phyloP scores from a whole-genome alignment of 108 stramenopile species.

The Nitzschia sp. region DNA sequence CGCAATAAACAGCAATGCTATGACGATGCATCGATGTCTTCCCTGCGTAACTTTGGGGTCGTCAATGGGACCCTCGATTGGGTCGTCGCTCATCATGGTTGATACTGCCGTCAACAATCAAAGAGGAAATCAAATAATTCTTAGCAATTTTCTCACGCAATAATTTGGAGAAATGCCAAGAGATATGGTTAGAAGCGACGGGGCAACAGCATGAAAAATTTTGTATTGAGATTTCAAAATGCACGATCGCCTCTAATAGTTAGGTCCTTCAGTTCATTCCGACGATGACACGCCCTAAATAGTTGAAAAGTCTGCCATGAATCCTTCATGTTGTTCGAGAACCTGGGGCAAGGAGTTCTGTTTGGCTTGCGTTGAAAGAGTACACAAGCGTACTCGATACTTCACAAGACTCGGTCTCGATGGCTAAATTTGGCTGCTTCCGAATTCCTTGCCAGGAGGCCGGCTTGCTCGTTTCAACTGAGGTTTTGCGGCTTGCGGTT shows the following conservation, averaged over 20 bases:
- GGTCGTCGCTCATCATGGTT: slow-evolving; percentile 24
- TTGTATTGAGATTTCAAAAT: background rate
- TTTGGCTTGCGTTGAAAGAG: no score
- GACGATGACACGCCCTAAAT: background rate
- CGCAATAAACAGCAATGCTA: slow-evolving; percentile 13
- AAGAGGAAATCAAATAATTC: no score
- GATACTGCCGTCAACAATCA: background rate
- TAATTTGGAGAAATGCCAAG: no score
- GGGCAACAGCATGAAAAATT: no score
- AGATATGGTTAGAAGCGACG: no score
- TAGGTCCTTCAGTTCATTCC: no score
- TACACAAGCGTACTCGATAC: background rate
- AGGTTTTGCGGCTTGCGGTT: no score
- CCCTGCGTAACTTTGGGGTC: slow-evolving; percentile 12
- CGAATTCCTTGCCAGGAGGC: background rate
- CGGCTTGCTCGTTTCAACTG: no score
- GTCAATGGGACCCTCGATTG: slow-evolving; percentile 2
- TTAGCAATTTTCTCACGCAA: no score
- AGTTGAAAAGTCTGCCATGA: background rate
- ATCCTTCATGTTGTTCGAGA: background rate
- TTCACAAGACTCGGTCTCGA: background rate
- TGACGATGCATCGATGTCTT: slow-evolving; percentile 23
- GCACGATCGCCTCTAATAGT: background rate
- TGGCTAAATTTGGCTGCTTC: background rate
- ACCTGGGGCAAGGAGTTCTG: background rate